Base-by-base conservation (phyloP, 345 rosid species). In the Arabidopsis suecica region DNA sequence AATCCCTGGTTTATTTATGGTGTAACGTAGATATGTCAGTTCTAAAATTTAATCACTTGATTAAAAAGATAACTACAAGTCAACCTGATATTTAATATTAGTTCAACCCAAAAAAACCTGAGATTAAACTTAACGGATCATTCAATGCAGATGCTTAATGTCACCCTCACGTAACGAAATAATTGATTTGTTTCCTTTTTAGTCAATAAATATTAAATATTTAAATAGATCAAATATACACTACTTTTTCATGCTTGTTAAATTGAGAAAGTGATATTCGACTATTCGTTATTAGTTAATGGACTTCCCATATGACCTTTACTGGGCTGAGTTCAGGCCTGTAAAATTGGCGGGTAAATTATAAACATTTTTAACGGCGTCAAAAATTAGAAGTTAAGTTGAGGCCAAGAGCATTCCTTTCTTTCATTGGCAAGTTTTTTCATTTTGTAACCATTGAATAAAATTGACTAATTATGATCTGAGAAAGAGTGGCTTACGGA, bases 121-220 rank as follows among this genome's bases (percentile, higher is more conserved):
- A 37, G 60, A 66, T 47, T 45, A 73, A 65, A 36, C 60, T 47
- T 36, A 74, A 57, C 67, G 53, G 59, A 60, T 42, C 32, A 68
- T 20, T 59, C 10, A 59, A 38, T 50, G 23, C 73, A 20, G 73
- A 40, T 32, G 44, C 13, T 45, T 74, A 60, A 60, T 36, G 62
- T 30, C 44, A 65, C 47, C 48, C 33, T 60, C 45, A 66, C 58
- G 40, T 45, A 64, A 53, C 76, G 28, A 49, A 72, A 12, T 12
- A 9, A 49, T 9, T 44, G 3, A 73, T 64, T 64, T 66, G 12
- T 7, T 57, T 72, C 40, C 42, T 38, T 16, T 42, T 55, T 22
- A 23, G 12, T 23, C 10, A 44, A 20, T 42, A 2, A 55, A 47
- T 55, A 28, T 11, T n/a, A 44, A 54, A 23, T 33, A 64, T 18